phyloP scores from a whole-genome alignment of 129 eudicot genomes.

The Cynara cardunculus region DNA sequence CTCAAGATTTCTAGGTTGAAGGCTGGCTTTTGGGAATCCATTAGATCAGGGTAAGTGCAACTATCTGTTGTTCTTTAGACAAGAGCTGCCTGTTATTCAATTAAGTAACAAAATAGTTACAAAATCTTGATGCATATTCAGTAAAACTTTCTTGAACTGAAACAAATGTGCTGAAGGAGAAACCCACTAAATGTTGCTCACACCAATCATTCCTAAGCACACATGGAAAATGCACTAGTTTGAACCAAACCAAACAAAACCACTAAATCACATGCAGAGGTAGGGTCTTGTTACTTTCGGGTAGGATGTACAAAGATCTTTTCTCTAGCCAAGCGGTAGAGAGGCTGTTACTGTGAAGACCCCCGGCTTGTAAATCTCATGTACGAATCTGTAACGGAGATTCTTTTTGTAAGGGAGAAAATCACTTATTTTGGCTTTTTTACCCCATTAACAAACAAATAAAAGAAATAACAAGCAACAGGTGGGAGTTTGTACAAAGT shows the following conservation, averaged over 20 bases:
- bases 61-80: not conserved
- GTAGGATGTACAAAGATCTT: too few species aligned
- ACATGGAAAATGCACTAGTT: not conserved
- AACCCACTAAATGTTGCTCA: not conserved
- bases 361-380: too few species aligned
- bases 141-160: not conserved
- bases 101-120: not conserved
- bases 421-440: too few species aligned
- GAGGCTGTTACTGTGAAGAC: too few species aligned
- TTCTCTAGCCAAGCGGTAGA: too few species aligned
- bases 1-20: constrained; percentile 47
- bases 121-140: not conserved
- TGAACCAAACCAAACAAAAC: too few species aligned
- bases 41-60: constrained; percentile 76
- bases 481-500: not conserved
- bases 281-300: too few species aligned
- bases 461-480: not conserved
- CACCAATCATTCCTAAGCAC: not conserved
- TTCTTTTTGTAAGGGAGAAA: too few species aligned
- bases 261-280: too few species aligned
- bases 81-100: not conserved
- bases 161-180: not conserved
- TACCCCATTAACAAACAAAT: too few species aligned
- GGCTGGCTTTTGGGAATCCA: constrained; percentile 85
- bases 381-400: too few species aligned